These are phyloP conservation scores for Fusarium phyllophilum DNA, from an alignment of 2,329 filamentous ascomycete genomes.

Conservation along the genomic window DNA sequence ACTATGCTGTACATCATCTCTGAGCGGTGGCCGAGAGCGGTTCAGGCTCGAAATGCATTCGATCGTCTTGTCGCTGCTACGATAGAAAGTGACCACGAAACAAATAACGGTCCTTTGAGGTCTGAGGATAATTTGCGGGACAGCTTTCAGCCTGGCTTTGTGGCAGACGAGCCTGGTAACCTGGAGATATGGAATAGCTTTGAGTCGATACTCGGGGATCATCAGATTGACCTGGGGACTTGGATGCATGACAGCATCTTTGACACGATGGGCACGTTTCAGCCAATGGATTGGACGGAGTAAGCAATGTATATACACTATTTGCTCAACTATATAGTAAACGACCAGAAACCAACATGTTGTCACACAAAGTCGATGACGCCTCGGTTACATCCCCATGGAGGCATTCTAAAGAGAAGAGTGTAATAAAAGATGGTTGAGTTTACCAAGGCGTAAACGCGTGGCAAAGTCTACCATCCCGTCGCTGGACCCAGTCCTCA, in stretches of 20 bases:
- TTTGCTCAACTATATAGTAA: too few species aligned
- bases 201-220: not conserved
- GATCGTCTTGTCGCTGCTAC: conserved; percentile 1
- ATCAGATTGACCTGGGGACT: not conserved
- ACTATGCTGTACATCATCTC: not conserved
- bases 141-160: too few species aligned
- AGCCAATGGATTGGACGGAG: not conserved
- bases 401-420: too few species aligned
- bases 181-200: not conserved
- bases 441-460: not conserved
- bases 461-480: not conserved
- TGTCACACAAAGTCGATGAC: too few species aligned
- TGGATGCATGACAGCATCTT: conserved; percentile 5
- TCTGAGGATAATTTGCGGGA: not conserved
- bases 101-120: fast-evolving
- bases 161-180: fast-evolving
- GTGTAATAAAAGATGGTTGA: not conserved
- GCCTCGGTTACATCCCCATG: too few species aligned
- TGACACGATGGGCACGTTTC: not conserved
- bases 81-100: not conserved
- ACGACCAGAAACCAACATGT: too few species aligned
- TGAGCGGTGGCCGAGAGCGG: not conserved
- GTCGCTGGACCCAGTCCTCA: not conserved
- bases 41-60: not conserved
- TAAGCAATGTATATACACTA: not conserved